phyloP scores from a whole-genome alignment of 2,329 filamentous ascomycete genomes.

The Xylariomycetidae sp. region DNA sequence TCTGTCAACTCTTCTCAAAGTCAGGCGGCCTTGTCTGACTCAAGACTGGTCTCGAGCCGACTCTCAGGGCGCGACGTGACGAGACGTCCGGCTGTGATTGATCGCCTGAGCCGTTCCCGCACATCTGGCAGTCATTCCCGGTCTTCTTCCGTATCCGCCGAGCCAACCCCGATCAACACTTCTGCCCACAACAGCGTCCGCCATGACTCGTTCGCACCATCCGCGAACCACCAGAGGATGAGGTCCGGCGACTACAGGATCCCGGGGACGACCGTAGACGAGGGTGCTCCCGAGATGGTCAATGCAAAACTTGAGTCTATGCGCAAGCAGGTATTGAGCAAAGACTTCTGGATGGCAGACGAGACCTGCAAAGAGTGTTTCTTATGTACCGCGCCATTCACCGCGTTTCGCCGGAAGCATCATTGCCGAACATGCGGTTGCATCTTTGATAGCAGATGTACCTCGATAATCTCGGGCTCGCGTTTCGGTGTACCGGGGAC shows the following conservation, averaged over 20 bases:
- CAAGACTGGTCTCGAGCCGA: constrained; percentile 19
- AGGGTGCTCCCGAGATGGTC: constrained; percentile 54
- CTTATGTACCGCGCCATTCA: constrained; percentile 83
- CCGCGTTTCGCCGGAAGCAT: constrained; percentile 91
- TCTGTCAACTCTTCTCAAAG: constrained; percentile 22
- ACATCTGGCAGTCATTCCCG: constrained; percentile 44
- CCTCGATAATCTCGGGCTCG: constrained; percentile 80
- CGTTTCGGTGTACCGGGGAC: constrained; percentile 83
- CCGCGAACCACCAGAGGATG: constrained; percentile 39
- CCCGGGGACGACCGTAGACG: constrained; percentile 51
- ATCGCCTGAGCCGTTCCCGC: constrained; percentile 47
- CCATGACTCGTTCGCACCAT: constrained; percentile 51
- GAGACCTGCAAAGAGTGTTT: constrained; percentile 98
- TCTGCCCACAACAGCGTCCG: constrained; percentile 55
- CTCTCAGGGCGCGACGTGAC: constrained; percentile 31
- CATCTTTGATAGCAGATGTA: constrained; percentile 97
- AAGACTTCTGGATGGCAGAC: constrained; percentile 99
- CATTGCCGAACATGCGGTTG: constrained; percentile 96
- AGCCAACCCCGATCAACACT: constrained; percentile 53
- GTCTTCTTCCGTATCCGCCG: constrained; percentile 55
- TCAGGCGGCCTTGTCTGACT: constrained; percentile 30
- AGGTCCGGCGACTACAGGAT: constrained; percentile 45
- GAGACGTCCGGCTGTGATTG: constrained; percentile 47
- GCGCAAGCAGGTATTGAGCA: constrained; percentile 82
- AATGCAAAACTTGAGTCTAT: constrained; percentile 64